Base-by-base conservation (phyloP, 805 yeast genomes). In the Hanseniaspora jakobsenii region DNA sequence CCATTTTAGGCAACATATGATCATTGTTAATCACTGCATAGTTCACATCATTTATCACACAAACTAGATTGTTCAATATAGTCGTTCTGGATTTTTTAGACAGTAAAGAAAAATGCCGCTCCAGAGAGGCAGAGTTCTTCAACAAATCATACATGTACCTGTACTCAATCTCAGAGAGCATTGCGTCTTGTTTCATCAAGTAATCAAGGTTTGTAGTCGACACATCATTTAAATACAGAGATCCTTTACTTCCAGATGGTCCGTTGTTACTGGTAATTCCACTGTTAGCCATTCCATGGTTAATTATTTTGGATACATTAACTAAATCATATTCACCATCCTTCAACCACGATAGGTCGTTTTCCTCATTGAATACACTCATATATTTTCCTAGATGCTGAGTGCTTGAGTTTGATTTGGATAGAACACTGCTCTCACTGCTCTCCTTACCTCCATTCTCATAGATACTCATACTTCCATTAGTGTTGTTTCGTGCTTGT, bases 141-240 rank as follows among this genome's bases (percentile, higher is more conserved):
- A 42, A 17, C 2, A 42, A 13, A 24, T 42, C 46, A 24, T 42
- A 42, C 46, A 42, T 42, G 39, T 42, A 42, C 8, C 34, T 35
- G 18, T 42, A 42, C 22, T 42, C 46, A 13, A 37, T 28, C 23
- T 42, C 46, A 1, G 39, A 42, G 21, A 42, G 17, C 46, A 42
- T 42, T 5, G 46, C 46, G 16, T 42, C 46, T 22, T 42, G 46
- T 19, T 42, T 42, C 46, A 42, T 42, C 16, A 42, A 35, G 23
- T 35, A 39, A 16, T 42, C 46, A 19, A 42, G 16, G 17, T 42
- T 42, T 3, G 36, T 31, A 19, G 32, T 35, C 3, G 32, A 27
- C 4, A 27, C 21, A 24, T 27, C 28, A 16, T 19, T 36, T n/a
- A 17, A 27, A 8, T 18, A 18, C 23, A 31, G 34, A 6, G 21